Evolutionary conservation across 306 rosid species (phyloP).

Genomic region (Betula pendula): DNA sequence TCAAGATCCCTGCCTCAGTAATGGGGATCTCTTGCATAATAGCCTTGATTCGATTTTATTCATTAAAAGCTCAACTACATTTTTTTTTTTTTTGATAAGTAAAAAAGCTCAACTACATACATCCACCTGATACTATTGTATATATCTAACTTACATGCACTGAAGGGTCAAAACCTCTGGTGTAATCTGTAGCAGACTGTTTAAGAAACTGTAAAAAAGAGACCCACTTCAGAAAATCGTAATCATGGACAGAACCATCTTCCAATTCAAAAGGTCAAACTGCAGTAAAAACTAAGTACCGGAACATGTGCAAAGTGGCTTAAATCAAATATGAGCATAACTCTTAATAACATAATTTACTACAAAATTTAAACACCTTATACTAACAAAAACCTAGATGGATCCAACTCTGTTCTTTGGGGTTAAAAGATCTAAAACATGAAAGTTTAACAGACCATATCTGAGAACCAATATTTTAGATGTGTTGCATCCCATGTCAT

Average conservation of each 20-base stretch:
- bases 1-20: not conserved
- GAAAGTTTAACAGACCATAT: not conserved
- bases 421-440: constrained; percentile 7
- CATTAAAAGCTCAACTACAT: not conserved
- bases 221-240: constrained; percentile 37
- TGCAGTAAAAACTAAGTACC: not conserved
- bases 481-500: not conserved
- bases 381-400: not conserved
- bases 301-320: not conserved
- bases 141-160: constrained; percentile 64
- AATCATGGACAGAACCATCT: constrained; percentile 17
- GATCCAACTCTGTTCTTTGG: constrained; percentile 2
- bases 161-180: constrained; percentile 66
- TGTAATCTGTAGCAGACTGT: constrained; percentile 78
- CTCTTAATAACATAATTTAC: not conserved
- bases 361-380: constrained; percentile 13
- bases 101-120: not conserved
- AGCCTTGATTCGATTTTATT: constrained; percentile 11
- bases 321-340: not conserved
- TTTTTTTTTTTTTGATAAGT: no score
- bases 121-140: not conserved
- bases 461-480: not conserved
- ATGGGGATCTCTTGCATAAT: constrained; percentile 19
- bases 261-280: constrained; percentile 1
- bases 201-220: constrained; percentile 72